Conservation (phyloP, 805 yeast genomes). For the Kazachstania viticola region DNA sequence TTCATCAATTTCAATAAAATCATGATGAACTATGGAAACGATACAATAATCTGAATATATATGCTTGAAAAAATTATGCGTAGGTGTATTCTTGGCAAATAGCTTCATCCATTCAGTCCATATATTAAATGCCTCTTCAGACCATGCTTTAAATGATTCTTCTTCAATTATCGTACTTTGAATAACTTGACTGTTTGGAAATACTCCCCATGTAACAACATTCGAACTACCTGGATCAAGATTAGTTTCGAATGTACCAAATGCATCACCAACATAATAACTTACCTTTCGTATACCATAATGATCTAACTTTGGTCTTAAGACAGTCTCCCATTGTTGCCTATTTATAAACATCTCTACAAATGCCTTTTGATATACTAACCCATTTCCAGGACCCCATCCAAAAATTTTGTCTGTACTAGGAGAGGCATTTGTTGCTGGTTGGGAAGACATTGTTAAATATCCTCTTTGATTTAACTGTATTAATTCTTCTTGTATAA, state of each 20-base stretch:
- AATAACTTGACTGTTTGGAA: constrained; percentile 78
- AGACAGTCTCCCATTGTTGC: constrained; percentile 47
- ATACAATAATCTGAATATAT: constrained; percentile 56
- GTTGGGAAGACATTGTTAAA: constrained; percentile 92
- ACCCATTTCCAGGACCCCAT: constrained; percentile 92
- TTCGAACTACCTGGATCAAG: constrained; percentile 44
- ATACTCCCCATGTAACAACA: constrained; percentile 97
- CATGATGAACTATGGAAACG: constrained; percentile 83
- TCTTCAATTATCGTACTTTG: constrained; percentile 89
- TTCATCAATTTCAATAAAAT: constrained; percentile 58
- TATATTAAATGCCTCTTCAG: constrained; percentile 84
- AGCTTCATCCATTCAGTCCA: constrained; percentile 89
- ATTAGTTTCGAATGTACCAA: constrained; percentile 50
- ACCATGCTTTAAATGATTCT: constrained; percentile 92
- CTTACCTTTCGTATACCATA: constrained; percentile 39
- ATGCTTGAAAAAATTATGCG: constrained; percentile 50
- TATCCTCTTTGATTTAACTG: constrained; percentile 61
- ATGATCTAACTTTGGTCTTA: constrained; percentile 41
- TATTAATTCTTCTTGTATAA: constrained; percentile 84
- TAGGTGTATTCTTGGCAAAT: constrained; percentile 41
- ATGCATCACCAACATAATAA: constrained; percentile 61
- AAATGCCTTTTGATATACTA: constrained; percentile 85
- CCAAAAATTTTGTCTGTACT: constrained; percentile 86
- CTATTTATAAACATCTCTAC: constrained; percentile 80
- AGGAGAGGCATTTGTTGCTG: constrained; percentile 71